Evolutionary conservation across 163 green algal genomes (phyloP).

Genomic region (Scenedesmus sp.): DNA sequence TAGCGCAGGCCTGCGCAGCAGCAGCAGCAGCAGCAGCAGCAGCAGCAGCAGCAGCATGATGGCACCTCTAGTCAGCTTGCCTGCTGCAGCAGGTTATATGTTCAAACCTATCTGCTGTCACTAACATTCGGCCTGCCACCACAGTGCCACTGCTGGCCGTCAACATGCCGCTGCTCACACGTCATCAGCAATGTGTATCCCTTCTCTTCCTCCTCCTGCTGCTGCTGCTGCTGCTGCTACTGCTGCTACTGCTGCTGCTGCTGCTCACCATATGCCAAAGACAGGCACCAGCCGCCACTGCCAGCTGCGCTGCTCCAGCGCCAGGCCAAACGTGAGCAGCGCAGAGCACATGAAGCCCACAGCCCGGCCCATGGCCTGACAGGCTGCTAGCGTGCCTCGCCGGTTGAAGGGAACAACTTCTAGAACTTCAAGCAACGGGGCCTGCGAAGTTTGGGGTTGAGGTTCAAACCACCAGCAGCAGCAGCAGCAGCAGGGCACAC

Average conservation of each 20-base stretch:
- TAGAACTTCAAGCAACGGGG: constrained; percentile 20
- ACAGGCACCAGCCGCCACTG: constrained; percentile 25
- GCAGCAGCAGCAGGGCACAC: no score
- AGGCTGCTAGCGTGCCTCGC: constrained; percentile 1
- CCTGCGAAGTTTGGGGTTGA: neutral
- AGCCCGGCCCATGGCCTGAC: neutral
- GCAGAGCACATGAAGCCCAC: neutral
- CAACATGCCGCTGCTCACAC: no score
- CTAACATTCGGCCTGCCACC: no score
- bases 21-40: neutral
- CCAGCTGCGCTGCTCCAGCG: neutral
- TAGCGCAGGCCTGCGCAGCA: neutral
- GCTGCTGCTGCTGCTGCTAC: no score
- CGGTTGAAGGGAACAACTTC: neutral
- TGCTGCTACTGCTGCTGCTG: neutral
- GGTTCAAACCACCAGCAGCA: no score
- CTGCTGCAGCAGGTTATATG: no score
- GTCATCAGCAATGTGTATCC: no score
- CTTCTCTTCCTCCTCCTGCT: no score
- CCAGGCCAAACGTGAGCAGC: constrained; percentile 17
- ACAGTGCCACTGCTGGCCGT: no score
- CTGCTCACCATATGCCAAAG: neutral
- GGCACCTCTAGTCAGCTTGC: no score
- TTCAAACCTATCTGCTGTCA: no score
- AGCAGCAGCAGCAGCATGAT: neutral